These are phyloP conservation scores for Rhizopogon vinicolor DNA, from an alignment of 768 basidiomycete species.

Conservation along the genomic window DNA sequence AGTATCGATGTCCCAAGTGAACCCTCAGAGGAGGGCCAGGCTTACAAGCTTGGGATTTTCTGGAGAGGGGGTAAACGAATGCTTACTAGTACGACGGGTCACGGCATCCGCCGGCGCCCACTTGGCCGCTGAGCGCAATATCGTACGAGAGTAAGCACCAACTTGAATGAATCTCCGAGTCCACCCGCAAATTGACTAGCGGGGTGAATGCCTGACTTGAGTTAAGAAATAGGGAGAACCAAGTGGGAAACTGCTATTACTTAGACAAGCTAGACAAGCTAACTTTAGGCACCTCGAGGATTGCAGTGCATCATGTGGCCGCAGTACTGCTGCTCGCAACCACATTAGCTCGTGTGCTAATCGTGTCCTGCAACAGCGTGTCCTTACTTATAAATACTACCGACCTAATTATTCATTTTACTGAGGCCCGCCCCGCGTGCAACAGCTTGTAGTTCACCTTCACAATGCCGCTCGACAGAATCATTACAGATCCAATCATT, in stretches of 20 bases:
- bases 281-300: not conserved
- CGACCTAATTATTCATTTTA: not conserved
- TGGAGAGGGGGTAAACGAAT: too few relatives aligned
- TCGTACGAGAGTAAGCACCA: too few relatives aligned
- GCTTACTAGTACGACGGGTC: too few relatives aligned
- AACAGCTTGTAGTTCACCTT: not conserved
- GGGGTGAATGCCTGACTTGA: too few relatives aligned
- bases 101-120: too few relatives aligned
- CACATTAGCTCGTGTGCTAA: not conserved
- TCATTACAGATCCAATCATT: constrained; percentile 28
- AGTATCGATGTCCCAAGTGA: not conserved
- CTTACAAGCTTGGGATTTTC: too few relatives aligned
- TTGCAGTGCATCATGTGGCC: not conserved
- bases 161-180: too few relatives aligned
- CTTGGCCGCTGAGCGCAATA: too few relatives aligned
- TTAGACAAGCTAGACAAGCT: too few relatives aligned
- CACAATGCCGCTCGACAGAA: constrained; percentile 24
- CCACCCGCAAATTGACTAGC: too few relatives aligned
- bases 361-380: not conserved
- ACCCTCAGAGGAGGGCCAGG: not conserved
- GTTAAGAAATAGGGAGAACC: not conserved
- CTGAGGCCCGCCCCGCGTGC: constrained; percentile 6
- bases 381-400: constrained; percentile 1
- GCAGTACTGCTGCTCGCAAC: not conserved
- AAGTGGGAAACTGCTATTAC: not conserved